Evolutionary conservation across 495 filamentous ascomycete species (phyloP), one percentile per base, ranked within the genome.

Genomic region (Penicillium diatomitis): DNA sequence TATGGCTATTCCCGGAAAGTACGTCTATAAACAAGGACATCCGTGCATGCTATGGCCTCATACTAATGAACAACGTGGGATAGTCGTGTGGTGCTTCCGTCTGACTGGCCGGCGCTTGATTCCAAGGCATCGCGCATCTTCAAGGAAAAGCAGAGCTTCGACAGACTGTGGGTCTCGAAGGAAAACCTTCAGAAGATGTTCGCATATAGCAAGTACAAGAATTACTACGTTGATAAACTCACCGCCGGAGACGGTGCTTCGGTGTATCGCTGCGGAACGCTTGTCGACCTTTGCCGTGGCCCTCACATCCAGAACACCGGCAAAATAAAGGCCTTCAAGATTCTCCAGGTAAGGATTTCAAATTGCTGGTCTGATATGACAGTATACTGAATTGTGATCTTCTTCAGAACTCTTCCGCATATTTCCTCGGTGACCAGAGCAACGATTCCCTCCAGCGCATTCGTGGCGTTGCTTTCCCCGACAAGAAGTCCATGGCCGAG

Each of bases 391-490:
- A 20, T 20, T 20, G 20, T 20, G 20, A 11, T 29, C 34, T 36
- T 5, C 43, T 37, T 44, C 62, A 88, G 82, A 94, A 96, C 70
- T 95, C 89, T 2, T 87, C 94, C 4, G 94, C 90, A 10, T 97
- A 97, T 63, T 98, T 94, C 78, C 82, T 96, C 9, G 94, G 94
- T 32, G 89, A 96, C 65, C 82, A 89, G 51, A 78, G 79, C 57
- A 94, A 96, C 61, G 92, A 97, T 60, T 92, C 89, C 6, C 73
- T 98, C 31, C 94, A 97, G 65, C 86, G 92, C 50, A 91, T 98
- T 46, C 92, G 96, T 60, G 94, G 91, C 57, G 83, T 98, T 42
- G 94, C 89, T 28, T 98, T 96, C 69, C 94, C 94, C 0, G 91
- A 97, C 62, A 97, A 97, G 77, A 94, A 95, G 74, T 75, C 75